Evolutionary conservation across 495 filamentous ascomycete genomes (phyloP).

Genomic region (Friedmanniomyces simplex): DNA sequence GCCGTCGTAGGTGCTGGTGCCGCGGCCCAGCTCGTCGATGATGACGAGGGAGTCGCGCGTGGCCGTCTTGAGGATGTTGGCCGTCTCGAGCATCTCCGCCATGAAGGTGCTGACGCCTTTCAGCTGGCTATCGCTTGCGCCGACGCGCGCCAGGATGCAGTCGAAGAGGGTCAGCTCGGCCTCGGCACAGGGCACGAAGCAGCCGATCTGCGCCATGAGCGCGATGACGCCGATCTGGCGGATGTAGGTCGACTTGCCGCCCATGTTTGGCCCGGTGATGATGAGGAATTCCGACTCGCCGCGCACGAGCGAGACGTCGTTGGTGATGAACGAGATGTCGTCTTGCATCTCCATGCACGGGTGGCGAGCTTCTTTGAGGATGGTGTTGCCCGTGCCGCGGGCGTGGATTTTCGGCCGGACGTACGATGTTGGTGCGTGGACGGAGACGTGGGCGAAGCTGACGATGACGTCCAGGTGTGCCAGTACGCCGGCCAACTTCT

Average conservation of each 20-base stretch:
- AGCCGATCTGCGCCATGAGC: slow-evolving; percentile 93
- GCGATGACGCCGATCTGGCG: slow-evolving; percentile 96
- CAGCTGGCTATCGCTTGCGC: slow-evolving; percentile 88
- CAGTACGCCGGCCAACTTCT: slow-evolving; percentile 76
- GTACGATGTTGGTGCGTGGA: slow-evolving; percentile 87
- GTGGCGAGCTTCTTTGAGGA: slow-evolving; percentile 87
- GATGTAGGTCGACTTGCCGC: slow-evolving; percentile 97
- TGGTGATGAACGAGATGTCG: slow-evolving; percentile 96
- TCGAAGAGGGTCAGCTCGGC: slow-evolving; percentile 95
- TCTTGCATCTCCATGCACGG: slow-evolving; percentile 99
- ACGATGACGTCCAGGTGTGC: slow-evolving; percentile 96
- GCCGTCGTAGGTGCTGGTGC: slow-evolving; percentile 96
- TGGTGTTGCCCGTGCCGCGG: slow-evolving; percentile 78
- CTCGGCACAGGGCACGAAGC: slow-evolving; percentile 85
- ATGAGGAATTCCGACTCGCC: slow-evolving; percentile 83
- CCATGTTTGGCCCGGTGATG: slow-evolving; percentile 98
- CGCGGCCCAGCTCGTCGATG: slow-evolving; percentile 96
- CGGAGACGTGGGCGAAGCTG: slow-evolving; percentile 84
- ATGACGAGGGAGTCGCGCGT: slow-evolving; percentile 92
- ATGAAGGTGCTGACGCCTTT: slow-evolving; percentile 99
- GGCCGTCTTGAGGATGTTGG: slow-evolving; percentile 95
- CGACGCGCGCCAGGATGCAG: slow-evolving; percentile 92
- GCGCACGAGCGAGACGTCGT: slow-evolving; percentile 78
- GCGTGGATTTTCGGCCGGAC: slow-evolving; percentile 86
- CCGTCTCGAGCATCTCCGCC: slow-evolving; percentile 99